Base-by-base conservation (phyloP, 2,329 filamentous ascomycete species). In the Raffaelea arxii region DNA sequence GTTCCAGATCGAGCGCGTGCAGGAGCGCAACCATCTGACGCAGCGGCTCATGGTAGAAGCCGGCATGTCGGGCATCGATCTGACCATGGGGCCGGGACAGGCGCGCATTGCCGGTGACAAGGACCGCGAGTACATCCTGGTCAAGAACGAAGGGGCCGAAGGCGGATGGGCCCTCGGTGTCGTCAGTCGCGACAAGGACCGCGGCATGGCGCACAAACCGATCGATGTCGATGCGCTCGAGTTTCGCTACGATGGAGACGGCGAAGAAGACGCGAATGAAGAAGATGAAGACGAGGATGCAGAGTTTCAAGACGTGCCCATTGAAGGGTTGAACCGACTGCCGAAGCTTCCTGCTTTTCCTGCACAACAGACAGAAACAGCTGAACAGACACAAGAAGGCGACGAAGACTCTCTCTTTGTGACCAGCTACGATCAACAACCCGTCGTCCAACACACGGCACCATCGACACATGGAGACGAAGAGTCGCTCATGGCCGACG, bases 141-240 rank as follows among this genome's bases (percentile, higher is more conserved):
- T 98, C 35, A 94, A 92, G 65, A 97, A 97, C 56, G 88, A 94
- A 39, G 87, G 89, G 0, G 89, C 88, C 1, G 91, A 97, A 61
- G 92, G 92, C 40, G 92, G 92, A 5, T 98, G 90, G 89, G 91
- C 91, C 0, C 68, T 98, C 6, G 92, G 92, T 44, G 92, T 98
- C 23, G 90, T 98, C 21, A 89, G 84, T 51, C 87, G 82, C 51
- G 84, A 87, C 49, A 94, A 86, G 53, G 79, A 92, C 43, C 75
- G 82, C 38, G 89, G 87, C 3, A 77, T 86, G 52, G 78, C 80
- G 24, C 83, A 90, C 52, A 94, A 89, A 60, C 91, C 92, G 0
- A 97, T 98, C 50, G 89, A 97, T 59, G 78, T 98, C 18, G 92
- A 98, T 60, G 77, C 69, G 46, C 72, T 77, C 56, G 70, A 72